Percentiles rank a stretch among this genome's conserved stretches.
Conservation (phyloP, 1,284 basidiomycete genomes). For the Megacollybia platyphylla region DNA sequence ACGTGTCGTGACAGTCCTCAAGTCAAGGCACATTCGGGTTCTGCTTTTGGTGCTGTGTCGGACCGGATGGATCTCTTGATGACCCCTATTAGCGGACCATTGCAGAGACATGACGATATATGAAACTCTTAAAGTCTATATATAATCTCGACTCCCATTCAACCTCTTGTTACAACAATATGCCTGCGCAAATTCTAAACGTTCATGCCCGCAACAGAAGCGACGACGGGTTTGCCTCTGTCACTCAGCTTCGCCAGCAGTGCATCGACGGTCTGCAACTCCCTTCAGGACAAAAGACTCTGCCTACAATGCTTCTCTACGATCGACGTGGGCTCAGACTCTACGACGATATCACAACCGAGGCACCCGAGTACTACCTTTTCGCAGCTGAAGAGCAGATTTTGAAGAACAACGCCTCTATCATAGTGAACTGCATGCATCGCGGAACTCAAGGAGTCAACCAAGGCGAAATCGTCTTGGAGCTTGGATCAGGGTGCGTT, state of each 20-base stretch:
- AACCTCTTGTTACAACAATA: slow-evolving; percentile 7
- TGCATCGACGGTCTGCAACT: slow-evolving; percentile 44
- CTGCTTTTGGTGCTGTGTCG: no score
- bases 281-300: slow-evolving; percentile 41
- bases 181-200: slow-evolving; percentile 40
- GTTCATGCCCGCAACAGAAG: slow-evolving; percentile 26
- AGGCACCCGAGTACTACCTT: slow-evolving; percentile 81
- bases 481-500: slow-evolving; percentile 82
- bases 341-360: slow-evolving; percentile 77
- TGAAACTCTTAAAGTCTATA: not conserved
- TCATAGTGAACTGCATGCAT: slow-evolving; percentile 68
- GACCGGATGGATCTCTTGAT: no score
- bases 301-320: slow-evolving; percentile 84
- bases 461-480: slow-evolving; percentile 55
- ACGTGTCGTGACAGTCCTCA: no score
- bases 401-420: slow-evolving; percentile 44
- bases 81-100: no score
- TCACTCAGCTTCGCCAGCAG: slow-evolving; percentile 27
- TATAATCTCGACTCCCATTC: no score
- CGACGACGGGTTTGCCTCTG: slow-evolving; percentile 9
- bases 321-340: slow-evolving; percentile 74
- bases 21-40: no score
- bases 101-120: not conserved
- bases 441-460: slow-evolving; percentile 15
- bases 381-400: slow-evolving; percentile 72